These are phyloP conservation scores for Penicillium riverlandense DNA, from an alignment of 495 filamentous ascomycete genomes.

Conservation along the genomic window DNA sequence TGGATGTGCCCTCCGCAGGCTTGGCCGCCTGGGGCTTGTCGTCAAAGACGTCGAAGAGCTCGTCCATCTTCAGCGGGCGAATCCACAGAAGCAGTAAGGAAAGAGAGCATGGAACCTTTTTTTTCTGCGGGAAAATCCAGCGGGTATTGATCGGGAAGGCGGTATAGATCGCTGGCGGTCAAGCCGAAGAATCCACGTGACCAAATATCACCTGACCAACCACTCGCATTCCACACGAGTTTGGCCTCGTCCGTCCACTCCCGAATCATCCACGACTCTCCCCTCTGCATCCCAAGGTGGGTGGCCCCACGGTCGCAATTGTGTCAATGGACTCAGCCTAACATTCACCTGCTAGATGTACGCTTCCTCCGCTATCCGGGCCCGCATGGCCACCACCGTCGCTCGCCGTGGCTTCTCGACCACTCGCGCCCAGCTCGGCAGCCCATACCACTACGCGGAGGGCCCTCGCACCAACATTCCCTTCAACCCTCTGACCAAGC, in stretches of 20 bases:
- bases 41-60: conserved; percentile 81
- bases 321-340: conserved; percentile 7
- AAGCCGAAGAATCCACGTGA: conserved; percentile 5
- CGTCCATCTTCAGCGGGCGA: conserved; percentile 52
- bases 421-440: conserved; percentile 76
- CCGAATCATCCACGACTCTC: conserved; percentile 24
- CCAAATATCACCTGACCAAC: background rate
- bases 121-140: conserved; percentile 25
- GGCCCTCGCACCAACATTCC: conserved; percentile 90
- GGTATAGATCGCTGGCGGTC: background rate
- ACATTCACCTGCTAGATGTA: conserved; percentile 61
- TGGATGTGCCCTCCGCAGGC: conserved; percentile 18
- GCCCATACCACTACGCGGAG: conserved; percentile 97
- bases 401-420: conserved; percentile 91
- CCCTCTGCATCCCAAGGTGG: conserved; percentile 27
- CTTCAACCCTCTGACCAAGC: conserved; percentile 88
- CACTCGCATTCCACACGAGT: background rate
- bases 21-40: conserved; percentile 46
- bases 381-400: conserved; percentile 55
- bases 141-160: conserved; percentile 18
- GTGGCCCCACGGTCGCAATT: conserved; percentile 4
- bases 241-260: conserved; percentile 20
- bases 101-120: conserved; percentile 12
- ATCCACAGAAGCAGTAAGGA: conserved; percentile 7
- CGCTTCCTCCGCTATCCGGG: conserved; percentile 69